Conservation (phyloP, 1,284 basidiomycete genomes). For the Xerocomus nothofagi region DNA sequence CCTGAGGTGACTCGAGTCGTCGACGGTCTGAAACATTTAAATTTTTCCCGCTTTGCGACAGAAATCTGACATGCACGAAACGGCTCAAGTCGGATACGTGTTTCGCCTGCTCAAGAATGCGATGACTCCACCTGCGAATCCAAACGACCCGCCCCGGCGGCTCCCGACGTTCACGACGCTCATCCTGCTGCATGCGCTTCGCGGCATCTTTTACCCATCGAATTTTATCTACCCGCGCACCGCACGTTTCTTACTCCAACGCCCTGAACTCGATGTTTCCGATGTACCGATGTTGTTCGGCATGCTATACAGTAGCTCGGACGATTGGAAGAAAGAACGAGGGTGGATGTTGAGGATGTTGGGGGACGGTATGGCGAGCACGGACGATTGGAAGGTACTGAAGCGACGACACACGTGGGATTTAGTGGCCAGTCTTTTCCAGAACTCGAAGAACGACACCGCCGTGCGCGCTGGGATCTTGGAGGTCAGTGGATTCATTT, state of each 20-base stretch:
- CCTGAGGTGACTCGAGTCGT: not conserved
- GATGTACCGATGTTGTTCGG: constrained; percentile 69
- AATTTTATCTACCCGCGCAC: constrained; percentile 56
- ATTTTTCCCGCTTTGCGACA: constrained; percentile 28
- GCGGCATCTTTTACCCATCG: constrained; percentile 51
- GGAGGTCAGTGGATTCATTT: constrained; percentile 48
- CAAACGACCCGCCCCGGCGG: constrained; percentile 43
- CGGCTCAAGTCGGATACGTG: constrained; percentile 74
- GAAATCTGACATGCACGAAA: constrained; percentile 77
- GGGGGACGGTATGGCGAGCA: constrained; percentile 73
- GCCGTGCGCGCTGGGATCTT: constrained; percentile 58
- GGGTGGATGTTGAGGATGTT: constrained; percentile 78
- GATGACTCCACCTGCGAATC: constrained; percentile 46
- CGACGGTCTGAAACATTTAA: constrained; percentile 4
- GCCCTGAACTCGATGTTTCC: constrained; percentile 51
- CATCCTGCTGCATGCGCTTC: constrained; percentile 60
- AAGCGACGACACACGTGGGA: constrained; percentile 87
- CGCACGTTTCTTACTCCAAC: constrained; percentile 60
- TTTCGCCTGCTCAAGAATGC: constrained; percentile 71
- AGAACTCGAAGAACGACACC: constrained; percentile 57
- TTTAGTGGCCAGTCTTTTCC: constrained; percentile 78
- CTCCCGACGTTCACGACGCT: constrained; percentile 79
- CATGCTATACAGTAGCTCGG: constrained; percentile 75
- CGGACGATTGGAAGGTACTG: constrained; percentile 80
- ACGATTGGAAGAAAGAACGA: constrained; percentile 83